These are phyloP conservation scores for Trametes villosa DNA, from an alignment of 768 basidiomycete species.

Conservation along the genomic window DNA sequence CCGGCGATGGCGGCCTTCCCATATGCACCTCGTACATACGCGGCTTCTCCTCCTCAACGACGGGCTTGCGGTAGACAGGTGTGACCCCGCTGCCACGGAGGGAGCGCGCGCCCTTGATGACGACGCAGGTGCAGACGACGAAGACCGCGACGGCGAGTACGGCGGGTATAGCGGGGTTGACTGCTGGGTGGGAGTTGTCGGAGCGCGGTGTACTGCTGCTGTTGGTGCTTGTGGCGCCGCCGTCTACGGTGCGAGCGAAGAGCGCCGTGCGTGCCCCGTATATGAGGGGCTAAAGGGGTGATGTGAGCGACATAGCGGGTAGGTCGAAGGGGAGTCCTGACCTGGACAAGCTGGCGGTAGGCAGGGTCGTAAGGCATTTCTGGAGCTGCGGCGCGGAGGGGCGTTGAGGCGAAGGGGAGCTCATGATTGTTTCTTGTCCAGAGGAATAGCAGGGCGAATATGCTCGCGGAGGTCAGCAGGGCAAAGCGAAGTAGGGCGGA, in stretches of 20 bases:
- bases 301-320: no score
- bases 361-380: no score
- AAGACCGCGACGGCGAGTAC: conserved; percentile 9
- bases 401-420: no score
- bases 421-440: no score
- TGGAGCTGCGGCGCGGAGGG: no score
- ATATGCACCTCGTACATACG: conserved; percentile 7
- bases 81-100: conserved; percentile 1
- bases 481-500: no score
- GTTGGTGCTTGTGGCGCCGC: background rate
- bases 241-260: background rate
- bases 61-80: background rate
- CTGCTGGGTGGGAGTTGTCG: no score
- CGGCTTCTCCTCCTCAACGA: conserved; percentile 4
- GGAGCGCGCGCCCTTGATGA: background rate
- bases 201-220: background rate
- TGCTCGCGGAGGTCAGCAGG: no score
- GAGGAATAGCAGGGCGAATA: no score
- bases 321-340: no score
- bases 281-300: conserved; percentile 1
- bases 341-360: no score
- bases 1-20: background rate
- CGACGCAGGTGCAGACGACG: background rate
- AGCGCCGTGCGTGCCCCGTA: conserved; percentile 3
- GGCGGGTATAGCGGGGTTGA: background rate